Conservation (phyloP, 352 stramenopile genomes). For the Pythium utonaiense region DNA sequence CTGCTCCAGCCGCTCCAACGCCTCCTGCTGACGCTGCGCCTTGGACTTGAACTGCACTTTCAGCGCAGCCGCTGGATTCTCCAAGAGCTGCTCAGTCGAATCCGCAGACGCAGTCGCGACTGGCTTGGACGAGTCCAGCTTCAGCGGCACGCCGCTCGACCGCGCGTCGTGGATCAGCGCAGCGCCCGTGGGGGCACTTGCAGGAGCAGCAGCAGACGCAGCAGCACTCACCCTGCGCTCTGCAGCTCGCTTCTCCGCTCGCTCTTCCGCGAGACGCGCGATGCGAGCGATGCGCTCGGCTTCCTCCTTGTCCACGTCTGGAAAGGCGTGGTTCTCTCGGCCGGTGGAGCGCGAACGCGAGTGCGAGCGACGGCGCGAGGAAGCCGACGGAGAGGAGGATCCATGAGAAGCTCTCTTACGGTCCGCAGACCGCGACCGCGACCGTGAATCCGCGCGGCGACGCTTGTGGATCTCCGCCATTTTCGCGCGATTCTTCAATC, state of each 20-base stretch:
- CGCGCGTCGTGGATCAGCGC: slow-evolving; percentile 25
- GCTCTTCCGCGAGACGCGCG: slow-evolving; percentile 65
- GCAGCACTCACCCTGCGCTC: slow-evolving; percentile 20
- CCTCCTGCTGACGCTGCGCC: slow-evolving; percentile 72
- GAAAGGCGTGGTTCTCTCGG: slow-evolving; percentile 3
- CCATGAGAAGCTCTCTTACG: slow-evolving; percentile 8
- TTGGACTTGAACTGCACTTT: slow-evolving; percentile 81
- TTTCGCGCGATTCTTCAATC: not conserved
- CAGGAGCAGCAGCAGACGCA: not conserved
- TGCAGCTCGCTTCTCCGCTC: slow-evolving; percentile 39
- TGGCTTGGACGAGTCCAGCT: slow-evolving; percentile 24
- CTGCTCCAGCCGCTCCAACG: slow-evolving; percentile 62
- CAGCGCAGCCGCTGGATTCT: not conserved
- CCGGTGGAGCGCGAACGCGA: slow-evolving; percentile 7
- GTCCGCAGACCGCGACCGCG: slow-evolving; percentile 34
- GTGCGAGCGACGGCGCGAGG: slow-evolving; percentile 3
- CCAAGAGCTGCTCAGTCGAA: not conserved
- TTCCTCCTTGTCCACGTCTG: slow-evolving; percentile 45
- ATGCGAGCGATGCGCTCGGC: slow-evolving; percentile 72
- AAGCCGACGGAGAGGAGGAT: slow-evolving; percentile 3
- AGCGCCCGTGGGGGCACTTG: slow-evolving; percentile 9
- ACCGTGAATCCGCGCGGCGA: slow-evolving; percentile 30
- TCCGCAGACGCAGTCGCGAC: not conserved
- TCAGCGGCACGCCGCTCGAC: slow-evolving; percentile 29
- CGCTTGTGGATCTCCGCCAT: slow-evolving; percentile 35